Evolutionary conservation across 208 protist genomes (phyloP).

Genomic region (Crithidia sp.): DNA sequence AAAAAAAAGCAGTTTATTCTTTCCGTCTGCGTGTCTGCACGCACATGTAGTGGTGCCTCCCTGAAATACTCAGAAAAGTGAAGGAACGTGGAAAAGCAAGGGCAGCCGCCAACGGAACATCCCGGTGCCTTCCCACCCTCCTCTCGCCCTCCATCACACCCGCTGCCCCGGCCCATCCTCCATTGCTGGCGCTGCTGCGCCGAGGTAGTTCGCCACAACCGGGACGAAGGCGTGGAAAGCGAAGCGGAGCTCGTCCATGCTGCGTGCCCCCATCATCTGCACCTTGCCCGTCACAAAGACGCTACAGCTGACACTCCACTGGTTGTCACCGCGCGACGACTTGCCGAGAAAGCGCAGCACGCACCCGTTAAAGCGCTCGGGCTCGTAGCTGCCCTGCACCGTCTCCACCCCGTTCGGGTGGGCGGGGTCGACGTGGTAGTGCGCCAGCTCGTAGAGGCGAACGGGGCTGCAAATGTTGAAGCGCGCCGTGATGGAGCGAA

Average conservation of each 20-base stretch:
- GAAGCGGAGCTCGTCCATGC: constrained; percentile 78
- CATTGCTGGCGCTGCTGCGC: constrained; percentile 6
- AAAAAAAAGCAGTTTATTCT: constrained; percentile 4
- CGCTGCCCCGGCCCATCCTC: too few relatives aligned
- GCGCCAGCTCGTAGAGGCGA: constrained; percentile 72
- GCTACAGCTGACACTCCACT: constrained; percentile 73
- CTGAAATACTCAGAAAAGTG: too few relatives aligned
- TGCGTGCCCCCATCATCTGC: constrained; percentile 79
- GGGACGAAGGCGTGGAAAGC: constrained; percentile 86
- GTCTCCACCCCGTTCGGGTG: constrained; percentile 42
- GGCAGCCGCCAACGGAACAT: too few relatives aligned
- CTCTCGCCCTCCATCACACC: too few relatives aligned
- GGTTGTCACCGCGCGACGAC: constrained; percentile 46
- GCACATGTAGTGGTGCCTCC: neutral
- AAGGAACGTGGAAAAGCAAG: too few relatives aligned
- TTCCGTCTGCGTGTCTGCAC: neutral
- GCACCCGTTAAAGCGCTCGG: constrained; percentile 86
- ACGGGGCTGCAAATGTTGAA: constrained; percentile 87
- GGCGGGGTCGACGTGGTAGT: constrained; percentile 38
- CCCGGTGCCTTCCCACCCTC: too few relatives aligned
- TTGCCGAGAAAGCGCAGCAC: constrained; percentile 68
- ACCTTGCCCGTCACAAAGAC: constrained; percentile 91
- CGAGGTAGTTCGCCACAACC: constrained; percentile 71
- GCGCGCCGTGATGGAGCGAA: constrained; percentile 81
- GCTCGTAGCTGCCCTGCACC: constrained; percentile 82